phyloP scores from a whole-genome alignment of 2,329 filamentous ascomycete genomes.

The Lachnellula arida region DNA sequence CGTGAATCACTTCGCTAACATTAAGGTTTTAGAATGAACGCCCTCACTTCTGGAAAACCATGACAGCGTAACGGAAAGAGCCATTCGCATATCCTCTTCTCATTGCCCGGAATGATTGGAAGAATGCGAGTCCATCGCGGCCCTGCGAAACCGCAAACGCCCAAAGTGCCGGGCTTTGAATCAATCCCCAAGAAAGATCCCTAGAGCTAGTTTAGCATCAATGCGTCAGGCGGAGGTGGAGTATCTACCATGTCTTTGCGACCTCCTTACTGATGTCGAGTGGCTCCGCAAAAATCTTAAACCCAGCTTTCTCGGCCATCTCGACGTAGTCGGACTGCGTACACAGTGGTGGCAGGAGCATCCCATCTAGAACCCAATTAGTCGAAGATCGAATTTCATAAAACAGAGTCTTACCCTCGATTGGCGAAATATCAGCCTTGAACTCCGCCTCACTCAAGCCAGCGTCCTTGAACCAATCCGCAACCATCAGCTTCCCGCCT shows the following conservation, averaged over 20 bases:
- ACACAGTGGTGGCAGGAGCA: constrained; percentile 54
- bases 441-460: constrained; percentile 41
- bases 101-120: constrained; percentile 59
- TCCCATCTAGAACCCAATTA: constrained; percentile 42
- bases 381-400: not conserved
- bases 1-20: not conserved
- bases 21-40: not conserved
- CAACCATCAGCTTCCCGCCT: constrained; percentile 50
- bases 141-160: constrained; percentile 57
- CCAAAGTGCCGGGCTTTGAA: constrained; percentile 57
- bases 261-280: constrained; percentile 55
- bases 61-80: constrained; percentile 54
- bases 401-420: constrained; percentile 42
- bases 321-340: constrained; percentile 49
- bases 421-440: constrained; percentile 51
- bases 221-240: not conserved
- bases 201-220: constrained; percentile 31
- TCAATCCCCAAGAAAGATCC: constrained; percentile 58
- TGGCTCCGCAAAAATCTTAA: constrained; percentile 42
- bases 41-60: constrained; percentile 47
- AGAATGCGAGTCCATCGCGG: constrained; percentile 54
- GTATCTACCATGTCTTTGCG: constrained; percentile 52
- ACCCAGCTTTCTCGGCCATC: constrained; percentile 44
- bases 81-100: constrained; percentile 54
- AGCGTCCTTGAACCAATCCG: constrained; percentile 58